These are phyloP conservation scores for Aspergillus homomorphus DNA, from an alignment of 495 filamentous ascomycete genomes.

Conservation along the genomic window DNA sequence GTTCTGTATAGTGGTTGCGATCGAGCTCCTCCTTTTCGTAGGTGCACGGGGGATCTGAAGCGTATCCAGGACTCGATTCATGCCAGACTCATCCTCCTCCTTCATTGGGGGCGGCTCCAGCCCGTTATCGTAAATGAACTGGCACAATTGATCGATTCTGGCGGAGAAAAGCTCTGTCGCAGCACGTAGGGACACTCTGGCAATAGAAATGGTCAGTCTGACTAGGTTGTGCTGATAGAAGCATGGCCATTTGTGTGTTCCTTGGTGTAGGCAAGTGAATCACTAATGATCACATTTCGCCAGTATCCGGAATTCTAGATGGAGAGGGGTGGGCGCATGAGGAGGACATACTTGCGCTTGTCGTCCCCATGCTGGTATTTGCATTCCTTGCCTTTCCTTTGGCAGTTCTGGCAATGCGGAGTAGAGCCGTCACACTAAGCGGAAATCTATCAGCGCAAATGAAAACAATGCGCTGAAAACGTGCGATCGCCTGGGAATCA, in stretches of 20 bases:
- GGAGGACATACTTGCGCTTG: slow-evolving; percentile 43
- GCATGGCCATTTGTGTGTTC: neutral
- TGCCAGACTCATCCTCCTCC: slow-evolving; percentile 43
- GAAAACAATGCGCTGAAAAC: no score
- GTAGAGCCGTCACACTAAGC: slow-evolving; percentile 44
- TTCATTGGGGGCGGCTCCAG: slow-evolving; percentile 42
- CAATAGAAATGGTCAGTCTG: slow-evolving; percentile 3
- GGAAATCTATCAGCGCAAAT: neutral
- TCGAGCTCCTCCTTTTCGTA: slow-evolving; percentile 10
- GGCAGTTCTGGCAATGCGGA: slow-evolving; percentile 47
- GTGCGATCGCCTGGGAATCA: slow-evolving; percentile 10
- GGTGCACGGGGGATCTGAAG: slow-evolving; percentile 40
- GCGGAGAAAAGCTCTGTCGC: slow-evolving; percentile 48
- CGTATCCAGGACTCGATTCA: slow-evolving; percentile 45
- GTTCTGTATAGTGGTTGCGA: neutral
- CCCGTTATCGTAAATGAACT: slow-evolving; percentile 46
- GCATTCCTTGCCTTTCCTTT: slow-evolving; percentile 46
- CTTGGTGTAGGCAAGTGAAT: neutral
- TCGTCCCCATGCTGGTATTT: slow-evolving; percentile 50
- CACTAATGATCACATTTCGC: neutral
- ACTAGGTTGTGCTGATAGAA: neutral
- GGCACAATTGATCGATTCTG: slow-evolving; percentile 44
- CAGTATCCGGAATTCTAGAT: neutral
- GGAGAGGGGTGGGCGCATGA: neutral
- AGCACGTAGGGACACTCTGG: slow-evolving; percentile 46